These are phyloP conservation scores for Globisporangium polare DNA, from an alignment of 352 stramenopile genomes.

Conservation along the genomic window DNA sequence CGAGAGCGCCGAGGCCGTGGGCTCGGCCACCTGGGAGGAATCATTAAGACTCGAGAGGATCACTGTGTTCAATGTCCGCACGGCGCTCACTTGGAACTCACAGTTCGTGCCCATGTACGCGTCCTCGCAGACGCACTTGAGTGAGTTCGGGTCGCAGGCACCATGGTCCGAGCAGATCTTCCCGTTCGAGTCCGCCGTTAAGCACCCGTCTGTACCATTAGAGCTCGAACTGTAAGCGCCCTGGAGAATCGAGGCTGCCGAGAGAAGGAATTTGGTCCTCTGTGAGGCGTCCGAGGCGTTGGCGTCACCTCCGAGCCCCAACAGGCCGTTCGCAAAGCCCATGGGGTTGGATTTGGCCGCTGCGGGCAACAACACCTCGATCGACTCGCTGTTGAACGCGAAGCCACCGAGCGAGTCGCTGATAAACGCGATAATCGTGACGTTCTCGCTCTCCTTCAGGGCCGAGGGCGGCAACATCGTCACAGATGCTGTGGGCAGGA, in stretches of 20 bases:
- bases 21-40: slow-evolving; percentile 28
- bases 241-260: slow-evolving; percentile 43
- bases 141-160: slow-evolving; percentile 23
- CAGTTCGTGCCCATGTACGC: slow-evolving; percentile 46
- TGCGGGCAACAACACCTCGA: slow-evolving; percentile 38
- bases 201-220: background rate
- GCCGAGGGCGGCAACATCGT: slow-evolving; percentile 43
- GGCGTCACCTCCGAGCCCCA: slow-evolving; percentile 14
- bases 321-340: slow-evolving; percentile 32
- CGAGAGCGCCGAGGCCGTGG: slow-evolving; percentile 37
- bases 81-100: slow-evolving; percentile 25
- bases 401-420: slow-evolving; percentile 37
- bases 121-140: slow-evolving; percentile 27
- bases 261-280: slow-evolving; percentile 33
- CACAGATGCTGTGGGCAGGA: slow-evolving; percentile 23
- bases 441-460: slow-evolving; percentile 22
- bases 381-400: slow-evolving; percentile 28
- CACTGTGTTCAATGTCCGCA: slow-evolving; percentile 34
- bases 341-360: slow-evolving; percentile 31
- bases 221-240: slow-evolving; percentile 20
- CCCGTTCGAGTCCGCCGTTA: background rate
- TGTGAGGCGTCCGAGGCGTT: slow-evolving; percentile 19
- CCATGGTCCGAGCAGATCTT: slow-evolving; percentile 31
- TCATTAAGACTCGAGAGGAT: slow-evolving; percentile 42
- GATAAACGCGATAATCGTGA: slow-evolving; percentile 59